Base-by-base conservation (phyloP, 1,139 yeast species). In the Wickerhamomyces sp. region DNA sequence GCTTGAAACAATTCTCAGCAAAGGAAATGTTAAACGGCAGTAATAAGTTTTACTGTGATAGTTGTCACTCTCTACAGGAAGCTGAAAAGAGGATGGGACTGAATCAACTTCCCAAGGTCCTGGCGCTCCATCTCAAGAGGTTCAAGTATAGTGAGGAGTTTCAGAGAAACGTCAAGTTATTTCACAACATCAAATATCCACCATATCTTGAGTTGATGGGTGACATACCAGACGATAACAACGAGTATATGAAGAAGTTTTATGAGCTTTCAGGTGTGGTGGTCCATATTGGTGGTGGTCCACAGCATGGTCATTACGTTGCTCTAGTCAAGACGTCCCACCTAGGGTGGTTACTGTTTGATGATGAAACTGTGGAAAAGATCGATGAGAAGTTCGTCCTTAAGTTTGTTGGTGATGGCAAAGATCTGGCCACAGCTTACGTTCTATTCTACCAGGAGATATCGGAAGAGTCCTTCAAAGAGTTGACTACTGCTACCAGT, bases 281-380 rank as follows among this genome's bases (percentile, higher is more conserved):
- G 26, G 90, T 93, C 23, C 99, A 93, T 60, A 84, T 93, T 58
- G 99, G 99, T 6, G 95, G 97, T 3, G 98, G 98, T 0, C 97
- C 98, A 1, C 90, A 90, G 72, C 97, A 91, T 66, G 99, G 99
- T 0, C 99, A 93, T 64, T 93, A 93, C 60, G 91, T 93, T 13
- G 79, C 96, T 0, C 70, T 93, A 10, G 85, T 95, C 53, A 90
- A 90, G 62, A 84, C 91, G 13, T 82, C 78, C 47, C 75, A 78
- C 23, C 80, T 81, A 37, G 88, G 96, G 1, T 93, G 99, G 99
- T 68, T 93, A 32, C 67, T 93, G 49, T 93, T 88, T 66, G 99
- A 93, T 63, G 99, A 93, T 64, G 99, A 93, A 65, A 83, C 94
- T 18, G 96, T 91, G 7, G 98, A 91, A 59, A 71, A 86, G 30